Base-by-base conservation (phyloP, 2,329 filamentous ascomycete genomes). In the Emericellopsis atlantica region DNA sequence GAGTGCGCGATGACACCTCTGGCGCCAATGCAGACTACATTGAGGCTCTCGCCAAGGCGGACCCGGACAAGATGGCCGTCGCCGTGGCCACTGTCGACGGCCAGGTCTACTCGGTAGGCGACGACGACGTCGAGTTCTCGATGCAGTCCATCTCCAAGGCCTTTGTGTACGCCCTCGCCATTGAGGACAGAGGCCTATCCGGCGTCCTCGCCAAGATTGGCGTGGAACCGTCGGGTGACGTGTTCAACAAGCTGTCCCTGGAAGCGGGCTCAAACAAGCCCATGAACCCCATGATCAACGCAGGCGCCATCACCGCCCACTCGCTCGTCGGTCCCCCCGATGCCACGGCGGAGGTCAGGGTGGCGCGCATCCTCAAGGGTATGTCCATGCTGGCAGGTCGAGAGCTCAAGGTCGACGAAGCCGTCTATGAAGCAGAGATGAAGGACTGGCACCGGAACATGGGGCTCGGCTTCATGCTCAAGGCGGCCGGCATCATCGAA, bases 101-200 rank as follows among this genome's bases (percentile, higher is more conserved):
- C 8, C 54, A 59, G 14, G 31, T 63, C 2, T 64, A 64, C 50
- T 62, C 59, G 0, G 55, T 54, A 2, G 60, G 60, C 4, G 60
- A 64, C 44, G 60, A 64, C 37, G 41, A 49, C 9, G 44, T 61
- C 36, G 60, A 64, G 41, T 63, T 63, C 42, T 63, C 60, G 2
- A 64, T 64, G 29, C 59, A 64, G 41, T 63, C 59, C 47, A 64
- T 64, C 39, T 60, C 60, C 11, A 64, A 64, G 36, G 52, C 59
- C 1, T 63, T 64, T 39, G 59, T 62, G 23, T 64, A 64, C 43
- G 59, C 60, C 2, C 44, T 64, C 4, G 60, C 60, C 9, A 64
- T 64, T 31, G 58, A 61, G 37, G 60, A 64, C 39, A 49, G 52
- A 1, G 60, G 60, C 0, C 42, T 64, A 15, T 44, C 50, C 0